These are phyloP conservation scores for Penicillium sp. DNA, from an alignment of 2,329 filamentous ascomycete species.

Conservation along the genomic window DNA sequence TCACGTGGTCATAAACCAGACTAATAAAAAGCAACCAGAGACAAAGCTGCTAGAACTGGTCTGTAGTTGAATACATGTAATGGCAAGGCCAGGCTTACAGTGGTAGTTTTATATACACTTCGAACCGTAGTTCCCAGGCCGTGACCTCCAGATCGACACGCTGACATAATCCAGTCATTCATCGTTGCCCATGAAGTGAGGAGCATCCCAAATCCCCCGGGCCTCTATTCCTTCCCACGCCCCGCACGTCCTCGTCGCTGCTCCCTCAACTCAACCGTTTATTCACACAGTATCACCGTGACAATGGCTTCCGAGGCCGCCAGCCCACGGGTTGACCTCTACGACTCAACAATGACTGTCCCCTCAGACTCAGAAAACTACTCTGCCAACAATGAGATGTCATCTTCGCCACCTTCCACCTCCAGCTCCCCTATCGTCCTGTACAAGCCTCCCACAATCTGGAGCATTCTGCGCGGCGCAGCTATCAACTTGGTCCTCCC, in stretches of 20 bases:
- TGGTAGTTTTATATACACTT: too few relatives aligned
- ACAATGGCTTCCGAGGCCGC: conserved; percentile 36
- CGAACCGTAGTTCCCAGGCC: neutral
- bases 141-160: neutral
- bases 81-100: too few relatives aligned
- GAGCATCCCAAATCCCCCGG: too few relatives aligned
- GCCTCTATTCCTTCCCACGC: too few relatives aligned
- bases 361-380: conserved; percentile 51
- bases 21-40: too few relatives aligned
- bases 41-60: too few relatives aligned
- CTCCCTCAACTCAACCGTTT: neutral
- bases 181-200: neutral
- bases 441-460: conserved; percentile 84
- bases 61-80: too few relatives aligned
- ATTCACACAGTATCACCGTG: conserved; percentile 7
- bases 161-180: conserved; percentile 1
- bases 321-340: conserved; percentile 38
- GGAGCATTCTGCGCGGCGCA: conserved; percentile 79
- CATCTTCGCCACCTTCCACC: conserved; percentile 35
- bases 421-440: conserved; percentile 51
- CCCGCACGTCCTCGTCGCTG: too few relatives aligned
- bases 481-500: conserved; percentile 95
- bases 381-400: conserved; percentile 41
- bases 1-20: too few relatives aligned
- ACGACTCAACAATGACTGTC: conserved; percentile 45